These are phyloP conservation scores for Moelleriella libera DNA, from an alignment of 2,329 filamentous ascomycete species.

Conservation along the genomic window DNA sequence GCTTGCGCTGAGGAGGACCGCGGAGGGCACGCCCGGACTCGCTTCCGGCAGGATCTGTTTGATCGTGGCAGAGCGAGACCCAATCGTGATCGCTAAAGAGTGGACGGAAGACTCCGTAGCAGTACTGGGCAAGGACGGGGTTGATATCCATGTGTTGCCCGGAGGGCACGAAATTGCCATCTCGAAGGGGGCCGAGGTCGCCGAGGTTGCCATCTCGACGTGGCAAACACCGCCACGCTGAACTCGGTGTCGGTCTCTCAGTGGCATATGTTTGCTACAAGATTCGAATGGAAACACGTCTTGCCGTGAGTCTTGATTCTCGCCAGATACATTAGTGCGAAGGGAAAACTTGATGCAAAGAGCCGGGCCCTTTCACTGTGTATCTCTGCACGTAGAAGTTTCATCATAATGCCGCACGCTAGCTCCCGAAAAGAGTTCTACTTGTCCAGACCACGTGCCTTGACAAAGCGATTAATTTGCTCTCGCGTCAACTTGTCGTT, in stretches of 20 bases:
- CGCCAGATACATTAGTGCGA: too few species aligned
- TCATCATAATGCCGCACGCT: neutral
- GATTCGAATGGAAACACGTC: too few species aligned
- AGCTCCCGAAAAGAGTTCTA: constrained; percentile 11
- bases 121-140: constrained; percentile 40
- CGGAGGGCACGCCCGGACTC: constrained; percentile 20
- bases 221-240: constrained; percentile 12
- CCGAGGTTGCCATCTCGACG: constrained; percentile 21
- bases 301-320: too few species aligned
- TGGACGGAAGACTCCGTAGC: constrained; percentile 43
- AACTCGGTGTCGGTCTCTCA: neutral
- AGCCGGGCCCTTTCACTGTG: too few species aligned
- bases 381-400: too few species aligned
- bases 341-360: too few species aligned
- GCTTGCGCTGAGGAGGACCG: constrained; percentile 25
- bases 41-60: constrained; percentile 41
- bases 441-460: constrained; percentile 41
- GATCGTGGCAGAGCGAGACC: constrained; percentile 51
- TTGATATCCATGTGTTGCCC: constrained; percentile 40
- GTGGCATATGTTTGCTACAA: too few species aligned
- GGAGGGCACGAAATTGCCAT: constrained; percentile 61
- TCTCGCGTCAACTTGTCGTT: constrained; percentile 45
- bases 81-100: constrained; percentile 53
- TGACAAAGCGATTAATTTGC: constrained; percentile 44
- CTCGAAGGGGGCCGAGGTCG: constrained; percentile 43